Evolutionary conservation across 768 basidiomycete species (phyloP), one percentile per base, ranked within the genome.

Genomic region (Cystobasidiopsis lactophilus): DNA sequence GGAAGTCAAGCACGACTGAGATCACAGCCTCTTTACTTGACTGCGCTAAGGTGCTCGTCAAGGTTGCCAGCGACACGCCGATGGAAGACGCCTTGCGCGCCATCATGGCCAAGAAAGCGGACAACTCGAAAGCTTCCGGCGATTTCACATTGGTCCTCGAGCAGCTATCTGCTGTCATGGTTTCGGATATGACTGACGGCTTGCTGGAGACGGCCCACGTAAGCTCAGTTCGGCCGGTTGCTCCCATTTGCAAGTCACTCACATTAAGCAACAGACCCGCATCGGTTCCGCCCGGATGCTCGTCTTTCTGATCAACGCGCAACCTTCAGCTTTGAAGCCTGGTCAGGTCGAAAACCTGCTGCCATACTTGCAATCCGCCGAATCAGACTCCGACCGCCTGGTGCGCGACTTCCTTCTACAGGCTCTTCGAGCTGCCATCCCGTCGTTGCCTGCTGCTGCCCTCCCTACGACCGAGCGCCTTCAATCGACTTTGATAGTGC

Each of bases 131-230:
- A 14, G 69, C 82, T 14, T 69, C 74, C 11, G 56, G 69, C 1
- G 64, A 66, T 16, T 67, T 86, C 35, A 80, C 80, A 57, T 64
- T 68, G 4, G 77, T 77, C n/a, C 85, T 85, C 64, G 68, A 73
- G 2, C 79, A 83, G 57, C 79, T 91, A 38, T 84, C 85, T 57
- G 84, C 85, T 61, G 74, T 74, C 0, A 66, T 96, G 56, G 85
- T 96, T 45, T 83, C 86, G 63, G 78, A 79, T 2, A 71, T 96
- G 21, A 83, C 89, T 3, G 91, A 93, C 68, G 82, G 81, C 0
- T 77, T 80, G 2, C 64, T 64, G n/a, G 44, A 54, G 78, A 79
- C 64, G 64, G 85, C 51, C 75, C 80, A 59, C 77, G 79, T 54
- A 83, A 82, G 57, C n/a, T n/a, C n/a, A n/a, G n/a, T n/a, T 80